Conservation (phyloP, 352 stramenopile genomes). For the Globisporangium viniferum region DNA sequence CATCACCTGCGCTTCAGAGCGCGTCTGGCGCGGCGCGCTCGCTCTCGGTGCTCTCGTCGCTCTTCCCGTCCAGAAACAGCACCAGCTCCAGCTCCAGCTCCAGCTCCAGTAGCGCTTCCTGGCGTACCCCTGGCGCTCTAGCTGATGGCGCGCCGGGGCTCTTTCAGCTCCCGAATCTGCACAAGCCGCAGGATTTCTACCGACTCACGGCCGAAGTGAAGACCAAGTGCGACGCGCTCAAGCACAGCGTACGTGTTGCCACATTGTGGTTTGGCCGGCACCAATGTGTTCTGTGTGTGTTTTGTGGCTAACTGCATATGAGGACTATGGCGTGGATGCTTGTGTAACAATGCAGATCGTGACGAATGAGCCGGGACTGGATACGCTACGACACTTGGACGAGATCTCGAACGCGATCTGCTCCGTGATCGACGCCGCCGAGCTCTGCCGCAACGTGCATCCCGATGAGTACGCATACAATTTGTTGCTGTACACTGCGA, state of each 20-base stretch:
- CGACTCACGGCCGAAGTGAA: slow-evolving; percentile 58
- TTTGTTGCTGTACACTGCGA: not conserved
- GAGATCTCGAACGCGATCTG: slow-evolving; percentile 95
- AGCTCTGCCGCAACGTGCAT: slow-evolving; percentile 94
- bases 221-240: slow-evolving; percentile 48
- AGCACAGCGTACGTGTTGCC: slow-evolving; percentile 38
- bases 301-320: not conserved
- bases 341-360: slow-evolving; percentile 32
- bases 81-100: not conserved
- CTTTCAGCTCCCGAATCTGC: slow-evolving; percentile 67
- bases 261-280: not conserved
- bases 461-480: slow-evolving; percentile 55
- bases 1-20: not conserved
- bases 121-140: not conserved
- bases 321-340: not conserved
- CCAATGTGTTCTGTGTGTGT: too few relatives aligned
- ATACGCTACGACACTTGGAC: slow-evolving; percentile 85
- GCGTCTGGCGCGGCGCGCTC: slow-evolving; percentile 1
- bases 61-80: slow-evolving; percentile 9
- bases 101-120: not conserved
- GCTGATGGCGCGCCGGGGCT: slow-evolving; percentile 34
- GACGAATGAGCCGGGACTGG: slow-evolving; percentile 47
- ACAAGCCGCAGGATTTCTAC: slow-evolving; percentile 56
- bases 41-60: slow-evolving; percentile 16
- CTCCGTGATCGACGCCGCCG: slow-evolving; percentile 94